phyloP scores from a whole-genome alignment of 2,329 filamentous ascomycete genomes.

The Bertia moriformis region DNA sequence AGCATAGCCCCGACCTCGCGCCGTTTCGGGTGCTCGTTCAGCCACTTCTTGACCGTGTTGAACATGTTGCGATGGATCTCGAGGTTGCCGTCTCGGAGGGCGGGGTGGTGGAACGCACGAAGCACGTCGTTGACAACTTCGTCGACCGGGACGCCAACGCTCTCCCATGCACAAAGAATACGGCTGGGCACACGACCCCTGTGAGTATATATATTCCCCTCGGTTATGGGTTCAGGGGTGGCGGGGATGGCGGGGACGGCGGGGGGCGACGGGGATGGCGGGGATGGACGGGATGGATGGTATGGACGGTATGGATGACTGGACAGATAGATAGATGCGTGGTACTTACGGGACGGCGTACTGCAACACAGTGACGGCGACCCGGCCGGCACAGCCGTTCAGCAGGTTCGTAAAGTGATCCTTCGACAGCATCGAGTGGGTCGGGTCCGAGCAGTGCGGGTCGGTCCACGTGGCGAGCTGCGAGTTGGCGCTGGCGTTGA shows the following conservation, averaged over 20 bases:
- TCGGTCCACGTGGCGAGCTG: conserved; percentile 74
- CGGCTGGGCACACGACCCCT: conserved; percentile 30
- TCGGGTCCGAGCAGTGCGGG: conserved; percentile 60
- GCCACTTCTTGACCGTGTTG: conserved; percentile 70
- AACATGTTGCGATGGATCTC: conserved; percentile 86
- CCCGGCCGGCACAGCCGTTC: conserved; percentile 60
- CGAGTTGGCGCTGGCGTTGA: conserved; percentile 53
- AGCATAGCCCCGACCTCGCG: conserved; percentile 62
- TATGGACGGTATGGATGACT: neutral
- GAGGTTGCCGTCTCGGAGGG: conserved; percentile 57
- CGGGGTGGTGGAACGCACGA: conserved; percentile 80
- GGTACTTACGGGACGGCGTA: conserved; percentile 62
- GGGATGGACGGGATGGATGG: conserved; percentile 4
- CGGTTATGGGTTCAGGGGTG: conserved; percentile 4
- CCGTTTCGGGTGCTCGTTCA: conserved; percentile 49
- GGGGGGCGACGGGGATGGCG: too few relatives aligned
- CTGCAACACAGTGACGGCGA: conserved; percentile 64
- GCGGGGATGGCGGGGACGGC: too few relatives aligned
- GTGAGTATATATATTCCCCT: conserved; percentile 6
- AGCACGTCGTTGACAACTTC: conserved; percentile 73
- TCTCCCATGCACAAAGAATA: conserved; percentile 84
- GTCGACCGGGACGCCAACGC: conserved; percentile 66
- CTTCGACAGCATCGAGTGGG: conserved; percentile 71
- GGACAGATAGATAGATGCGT: conserved; percentile 2
- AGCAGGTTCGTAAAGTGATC: conserved; percentile 72